Evolutionary conservation across 768 basidiomycete genomes (phyloP), one percentile per base, ranked within the genome.

Genomic region (Tephrocybe rancida): DNA sequence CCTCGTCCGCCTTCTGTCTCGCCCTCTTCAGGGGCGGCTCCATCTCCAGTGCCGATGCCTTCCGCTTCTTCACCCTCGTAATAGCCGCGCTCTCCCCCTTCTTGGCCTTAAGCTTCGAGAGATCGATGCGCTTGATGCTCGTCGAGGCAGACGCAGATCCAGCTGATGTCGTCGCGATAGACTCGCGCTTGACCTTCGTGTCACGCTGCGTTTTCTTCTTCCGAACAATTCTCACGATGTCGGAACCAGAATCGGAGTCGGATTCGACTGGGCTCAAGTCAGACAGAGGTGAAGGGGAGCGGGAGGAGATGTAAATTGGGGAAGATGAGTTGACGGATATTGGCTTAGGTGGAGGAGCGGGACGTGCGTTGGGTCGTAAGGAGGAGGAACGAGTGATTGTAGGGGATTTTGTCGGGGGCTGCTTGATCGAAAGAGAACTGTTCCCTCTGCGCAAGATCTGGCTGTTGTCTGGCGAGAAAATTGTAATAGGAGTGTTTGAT

Each of bases 11-110:
- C 41, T 43, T 57, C 27, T 58, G 44, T 48, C 59, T 59, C 1
- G 65, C 71, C 22, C 61, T 53, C 58, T 73, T 73, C 56, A 72
- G 52, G 3, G 72, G 72, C 37, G 68, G 71, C 22, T 66, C 68
- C 25, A 55, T 60, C 16, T 45, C 53, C 26, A 50, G 54, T n/a
- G 55, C 26, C 25, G 55, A 45, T 32, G 54, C 47, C 50, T 73
- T 73, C 10, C 71, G 56, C 46, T 69, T 73, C 58, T 64, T 71
- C 3, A 73, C 61, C 39, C 66, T 57, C 10, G 72, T 73, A 19
- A 60, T 44, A n/a, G 72, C 71, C 22, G 45, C 59, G 30, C 67
- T 73, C 34, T 59, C 27, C 3, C 37, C 42, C 22, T 25, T 50
- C 52, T 53, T 56, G 3, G 46, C 48, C 14, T 50, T 34, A 14